Base-by-base conservation (phyloP, 176 grass and related monocot species). In the Juncus inflexus region DNA sequence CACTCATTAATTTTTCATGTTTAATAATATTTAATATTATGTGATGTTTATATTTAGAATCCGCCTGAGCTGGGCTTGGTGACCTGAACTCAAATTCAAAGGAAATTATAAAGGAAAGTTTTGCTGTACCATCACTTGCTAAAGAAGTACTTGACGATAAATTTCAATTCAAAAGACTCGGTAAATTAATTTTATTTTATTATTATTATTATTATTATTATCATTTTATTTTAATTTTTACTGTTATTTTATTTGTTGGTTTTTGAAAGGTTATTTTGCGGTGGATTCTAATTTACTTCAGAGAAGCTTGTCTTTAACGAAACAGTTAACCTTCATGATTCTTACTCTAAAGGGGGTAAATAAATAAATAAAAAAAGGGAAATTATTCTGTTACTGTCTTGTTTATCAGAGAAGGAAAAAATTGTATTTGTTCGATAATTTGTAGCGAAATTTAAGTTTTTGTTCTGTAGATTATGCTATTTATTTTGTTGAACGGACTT, bases 101-200 rank as follows among this genome's bases (percentile, higher is more conserved):
- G 76, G 88, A 99, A 79, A 77, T 99, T 37, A 84, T 99, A 14
- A 79, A 84, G 53, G 94, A 57, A 3, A 85, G 85, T 8, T 99
- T 82, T 66, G 94, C 85, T 7, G 63, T 86, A 45, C 80, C 94
- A 0, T 84, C 78, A 15, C 77, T 99, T 37, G 74, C 80, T 1
- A 78, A 60, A 0, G 85, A 84, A 1, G 75, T 89, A 9, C 19
- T 77, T n/a, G 88, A 82, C 12, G 85, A 92, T 58, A 92, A 84
- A 51, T 99, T 92, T 72, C 94, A 99, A 70, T 99, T 99, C 19
- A 87, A 99, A 80, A 82, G 94, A 8, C 83, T 99, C 37, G 94
- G 94, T 99, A 86, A n/a, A n/a, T n/a, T n/a, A n/a, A n/a, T n/a
- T n/a, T 16, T n/a, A n/a, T n/a, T n/a, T n/a, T n/a, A 28, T 52